Evolutionary conservation across 2,329 filamentous ascomycete genomes (phyloP), one percentile per base, ranked within the genome.

Genomic region (Colletotrichum somersetense): DNA sequence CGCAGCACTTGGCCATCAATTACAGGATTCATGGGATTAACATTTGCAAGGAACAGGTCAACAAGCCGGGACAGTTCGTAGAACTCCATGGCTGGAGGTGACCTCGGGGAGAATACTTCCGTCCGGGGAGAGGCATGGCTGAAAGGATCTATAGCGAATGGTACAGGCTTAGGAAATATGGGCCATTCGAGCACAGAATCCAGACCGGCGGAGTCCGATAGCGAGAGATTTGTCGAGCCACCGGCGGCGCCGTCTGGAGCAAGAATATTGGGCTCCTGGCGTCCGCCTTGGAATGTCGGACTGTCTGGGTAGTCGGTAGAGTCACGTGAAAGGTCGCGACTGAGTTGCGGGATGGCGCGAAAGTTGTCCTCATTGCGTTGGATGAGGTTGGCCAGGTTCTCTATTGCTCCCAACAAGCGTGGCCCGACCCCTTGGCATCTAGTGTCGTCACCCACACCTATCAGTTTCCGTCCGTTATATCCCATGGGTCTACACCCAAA

Each of bases 131-230:
- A 65, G 23, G 53, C 66, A 16, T 72, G 66, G 30, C 59, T 63
- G 59, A 72, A 64, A 20, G 71, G 63, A 14, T 67, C 48, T 48
- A 63, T 67, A 11, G 71, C 63, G 55, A 67, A 73, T 5, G 67
- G 67, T 42, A 73, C 59, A 16, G 71, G 71, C 35, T 72, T 73
- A 55, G 71, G 71, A 30, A 73, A 71, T 33, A 67, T 71, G 2
- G 68, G 63, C 71, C 71, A 73, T 20, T 66, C 59, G 20, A 73
- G 69, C 33, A 73, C 68, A n/a, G 71, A 72, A 55, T 73, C 71
- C 38, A 73, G 68, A 16, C 71, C 71, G 10, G 66, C 59, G 4
- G 70, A 56, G 35, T 70, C 70, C 6, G 66, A 72, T 8, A 72
- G 38, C 7, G 40, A 70, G 14, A 56, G 55, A 1, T 56, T 61